Evolutionary conservation across 371 early-diverging fungal species (phyloP).

Genomic region (Apophysomyces sp.): DNA sequence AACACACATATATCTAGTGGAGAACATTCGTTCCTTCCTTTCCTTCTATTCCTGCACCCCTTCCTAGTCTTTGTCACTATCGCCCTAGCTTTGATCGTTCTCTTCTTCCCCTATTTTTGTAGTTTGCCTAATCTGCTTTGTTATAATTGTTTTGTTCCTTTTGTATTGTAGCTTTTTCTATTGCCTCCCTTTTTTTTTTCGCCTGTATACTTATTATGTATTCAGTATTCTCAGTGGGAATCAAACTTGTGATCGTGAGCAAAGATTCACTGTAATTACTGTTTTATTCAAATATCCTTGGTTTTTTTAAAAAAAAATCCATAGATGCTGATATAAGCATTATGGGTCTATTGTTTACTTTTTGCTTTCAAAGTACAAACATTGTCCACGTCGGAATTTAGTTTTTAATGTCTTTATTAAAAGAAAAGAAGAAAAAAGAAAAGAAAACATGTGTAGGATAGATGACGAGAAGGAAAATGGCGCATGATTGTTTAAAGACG

Average conservation of each 20-base stretch:
- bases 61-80: not conserved
- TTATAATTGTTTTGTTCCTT: not conserved
- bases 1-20: not conserved
- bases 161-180: not conserved
- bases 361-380: too few species aligned
- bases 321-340: too few species aligned
- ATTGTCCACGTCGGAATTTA: too few species aligned
- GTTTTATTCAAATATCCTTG: not conserved
- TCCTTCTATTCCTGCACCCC: not conserved
- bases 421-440: too few species aligned
- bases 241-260: not conserved
- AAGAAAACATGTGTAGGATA: too few species aligned
- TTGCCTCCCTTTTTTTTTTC: not conserved
- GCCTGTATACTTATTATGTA: not conserved
- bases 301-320: too few species aligned
- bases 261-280: not conserved
- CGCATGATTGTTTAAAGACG: conserved; percentile 32
- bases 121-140: conserved; percentile 1
- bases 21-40: not conserved
- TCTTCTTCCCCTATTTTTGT: not conserved
- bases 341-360: too few species aligned
- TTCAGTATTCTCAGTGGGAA: not conserved
- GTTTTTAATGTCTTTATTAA: too few species aligned
- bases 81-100: not conserved
- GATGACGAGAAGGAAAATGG: too few species aligned